Percentiles rank a stretch among this genome's conserved stretches.
phyloP scores from a whole-genome alignment of 2,329 filamentous ascomycete genomes.

The Zopfia rhizophila region DNA sequence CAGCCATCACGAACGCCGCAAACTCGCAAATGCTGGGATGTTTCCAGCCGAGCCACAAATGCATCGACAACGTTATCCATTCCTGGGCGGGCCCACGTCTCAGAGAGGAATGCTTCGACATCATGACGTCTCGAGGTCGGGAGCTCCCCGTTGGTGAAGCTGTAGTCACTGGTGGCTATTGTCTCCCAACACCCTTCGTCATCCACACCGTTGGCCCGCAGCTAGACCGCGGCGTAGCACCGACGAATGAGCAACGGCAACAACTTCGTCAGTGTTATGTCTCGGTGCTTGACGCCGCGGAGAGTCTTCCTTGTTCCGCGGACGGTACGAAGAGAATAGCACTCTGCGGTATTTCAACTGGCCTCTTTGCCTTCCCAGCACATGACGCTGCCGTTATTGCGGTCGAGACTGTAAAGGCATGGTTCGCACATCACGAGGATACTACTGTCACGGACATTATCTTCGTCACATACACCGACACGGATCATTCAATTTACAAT shows the following conservation, averaged over 20 bases:
- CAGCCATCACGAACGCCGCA: slow-evolving; percentile 50
- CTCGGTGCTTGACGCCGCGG: slow-evolving; percentile 41
- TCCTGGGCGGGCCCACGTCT: slow-evolving; percentile 43
- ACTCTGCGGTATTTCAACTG: slow-evolving; percentile 50
- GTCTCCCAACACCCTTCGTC: slow-evolving; percentile 39
- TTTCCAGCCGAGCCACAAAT: slow-evolving; percentile 46
- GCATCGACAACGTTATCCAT: slow-evolving; percentile 53
- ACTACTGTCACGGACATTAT: slow-evolving; percentile 43
- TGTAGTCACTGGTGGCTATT: slow-evolving; percentile 39
- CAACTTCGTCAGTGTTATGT: slow-evolving; percentile 43
- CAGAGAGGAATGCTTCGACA: slow-evolving; percentile 39
- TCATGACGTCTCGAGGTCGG: slow-evolving; percentile 34
- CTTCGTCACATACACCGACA: slow-evolving; percentile 46
- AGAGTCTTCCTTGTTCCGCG: slow-evolving; percentile 30
- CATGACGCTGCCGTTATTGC: slow-evolving; percentile 41
- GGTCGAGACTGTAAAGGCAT: slow-evolving; percentile 36
- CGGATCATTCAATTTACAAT: slow-evolving; percentile 34
- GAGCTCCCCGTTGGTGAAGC: slow-evolving; percentile 38
- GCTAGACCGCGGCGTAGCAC: slow-evolving; percentile 31
- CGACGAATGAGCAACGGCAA: slow-evolving; percentile 26
- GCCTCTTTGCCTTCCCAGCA: slow-evolving; percentile 48
- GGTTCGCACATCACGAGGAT: slow-evolving; percentile 36
- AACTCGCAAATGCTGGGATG: slow-evolving; percentile 49
- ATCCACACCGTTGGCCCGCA: slow-evolving; percentile 51
- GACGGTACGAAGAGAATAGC: slow-evolving; percentile 41